A percentile compares a stretch with the other conserved stretches of the same genome.
These are phyloP conservation scores for Exophiala sp. DNA, from an alignment of 2,329 filamentous ascomycete genomes.

Conservation along the genomic window DNA sequence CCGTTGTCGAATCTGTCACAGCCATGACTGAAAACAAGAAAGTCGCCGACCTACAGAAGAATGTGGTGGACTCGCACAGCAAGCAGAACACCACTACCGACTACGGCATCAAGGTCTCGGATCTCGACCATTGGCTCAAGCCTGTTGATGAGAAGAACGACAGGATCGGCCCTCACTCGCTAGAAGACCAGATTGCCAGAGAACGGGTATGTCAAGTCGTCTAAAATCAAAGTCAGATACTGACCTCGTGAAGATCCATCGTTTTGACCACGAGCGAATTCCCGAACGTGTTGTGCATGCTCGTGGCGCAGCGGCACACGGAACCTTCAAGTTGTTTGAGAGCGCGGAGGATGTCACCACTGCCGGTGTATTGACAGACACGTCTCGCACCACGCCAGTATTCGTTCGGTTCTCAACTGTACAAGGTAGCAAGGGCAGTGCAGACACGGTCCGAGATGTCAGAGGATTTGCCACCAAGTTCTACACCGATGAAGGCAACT, in stretches of 20 bases:
- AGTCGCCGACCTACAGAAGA: constrained; percentile 48
- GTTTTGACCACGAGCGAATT: constrained; percentile 70
- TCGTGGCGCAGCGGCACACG: constrained; percentile 58
- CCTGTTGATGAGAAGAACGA: constrained; percentile 50
- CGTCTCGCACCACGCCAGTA: constrained; percentile 59
- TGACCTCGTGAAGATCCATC: constrained; percentile 40
- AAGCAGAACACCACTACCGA: constrained; percentile 66
- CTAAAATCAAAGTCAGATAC: background rate
- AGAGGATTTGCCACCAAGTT: constrained; percentile 73
- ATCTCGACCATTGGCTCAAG: constrained; percentile 72
- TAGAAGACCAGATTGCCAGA: constrained; percentile 66
- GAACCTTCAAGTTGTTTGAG: constrained; percentile 61
- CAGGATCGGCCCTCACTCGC: constrained; percentile 58
- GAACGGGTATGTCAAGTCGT: constrained; percentile 57
- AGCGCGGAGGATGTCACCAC: constrained; percentile 57
- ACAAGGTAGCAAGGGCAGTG: constrained; percentile 65
- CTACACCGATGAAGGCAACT: constrained; percentile 72
- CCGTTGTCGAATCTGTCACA: constrained; percentile 11
- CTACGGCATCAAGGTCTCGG: constrained; percentile 65
- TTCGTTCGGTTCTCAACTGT: constrained; percentile 76
- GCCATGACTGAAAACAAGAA: constrained; percentile 24
- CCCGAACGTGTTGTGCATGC: constrained; percentile 65
- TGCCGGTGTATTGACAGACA: constrained; percentile 62
- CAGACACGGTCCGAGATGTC: constrained; percentile 77
- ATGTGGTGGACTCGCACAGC: constrained; percentile 49